Base-by-base conservation (phyloP, 352 stramenopile genomes). In the Phytophthora macrochlamydospora region DNA sequence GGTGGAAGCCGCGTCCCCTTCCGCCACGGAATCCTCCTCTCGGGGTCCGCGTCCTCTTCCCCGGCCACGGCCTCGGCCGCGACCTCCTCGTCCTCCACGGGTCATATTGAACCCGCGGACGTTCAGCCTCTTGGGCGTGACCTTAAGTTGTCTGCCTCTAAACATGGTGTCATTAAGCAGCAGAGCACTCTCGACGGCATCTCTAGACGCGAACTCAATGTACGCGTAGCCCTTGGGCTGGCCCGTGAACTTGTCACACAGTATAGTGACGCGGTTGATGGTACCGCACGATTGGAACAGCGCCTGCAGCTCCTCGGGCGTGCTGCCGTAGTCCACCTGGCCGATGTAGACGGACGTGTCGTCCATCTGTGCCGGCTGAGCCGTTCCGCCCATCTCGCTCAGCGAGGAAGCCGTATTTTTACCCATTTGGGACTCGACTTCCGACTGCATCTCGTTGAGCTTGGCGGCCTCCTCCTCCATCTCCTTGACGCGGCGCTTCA, bases 241-340 rank as follows among this genome's bases (percentile, higher is more conserved):
- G 40, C 96, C 95, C 18, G 97, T 98, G 67, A 97, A 98, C 78
- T 99, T 99, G 81, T 99, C 96, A 73, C 95, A 99, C 24, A 99
- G 81, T 67, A 99, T 99, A 12, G 97, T 99, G 11, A 99, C 93
- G 54, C 97, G 89, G 72, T 99, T 98, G 50, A 99, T 98, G 28
- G 89, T 98, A 31, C 97, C 97, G 71, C 97, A 99, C 6, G 86
- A 92, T 69, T 98, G 87, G 83, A 99, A 99, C 63, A 99, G 92
- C 45, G 91, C 83, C 57, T 99, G 90, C 4, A 99, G 79, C 73
- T 99, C 95, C 65, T 99, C 96, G 0, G 96, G 93, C 24, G 94
- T 98, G 43, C 92, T 92, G 37, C 95, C 93, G 79, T 99, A 99
- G 75, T 99, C 95, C 37, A 99, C 96, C 73, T 99, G 96, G 32